Percentiles rank a stretch among this genome's conserved stretches.
These are phyloP conservation scores for Chaetoscypha palmicola DNA, from an alignment of 2,329 filamentous ascomycete species.

Conservation along the genomic window DNA sequence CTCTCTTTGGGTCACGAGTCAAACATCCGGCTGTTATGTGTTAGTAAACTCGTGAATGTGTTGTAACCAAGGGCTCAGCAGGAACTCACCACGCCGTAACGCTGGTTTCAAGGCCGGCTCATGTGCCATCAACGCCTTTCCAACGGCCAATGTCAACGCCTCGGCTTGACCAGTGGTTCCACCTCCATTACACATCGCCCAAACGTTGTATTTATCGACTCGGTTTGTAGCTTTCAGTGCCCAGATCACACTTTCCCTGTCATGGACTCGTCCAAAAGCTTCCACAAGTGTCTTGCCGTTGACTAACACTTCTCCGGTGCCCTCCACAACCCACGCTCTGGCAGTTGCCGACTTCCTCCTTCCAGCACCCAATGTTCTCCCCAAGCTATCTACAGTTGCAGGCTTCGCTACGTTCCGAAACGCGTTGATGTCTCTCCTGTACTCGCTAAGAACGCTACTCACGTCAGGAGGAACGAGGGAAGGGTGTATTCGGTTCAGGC, in stretches of 20 bases:
- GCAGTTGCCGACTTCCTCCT: slow-evolving; percentile 83
- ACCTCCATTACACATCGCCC: slow-evolving; percentile 76
- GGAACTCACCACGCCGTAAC: slow-evolving; percentile 72
- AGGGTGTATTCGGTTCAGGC: slow-evolving; percentile 80
- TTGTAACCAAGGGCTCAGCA: too few relatives aligned
- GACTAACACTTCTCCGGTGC: slow-evolving; percentile 80
- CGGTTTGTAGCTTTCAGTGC: slow-evolving; percentile 74
- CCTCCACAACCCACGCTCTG: slow-evolving; percentile 83
- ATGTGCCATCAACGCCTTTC: slow-evolving; percentile 80
- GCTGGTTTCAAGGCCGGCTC: slow-evolving; percentile 87
- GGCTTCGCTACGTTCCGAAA: slow-evolving; percentile 56
- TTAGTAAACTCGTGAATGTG: slow-evolving; percentile 19
- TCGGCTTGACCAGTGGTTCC: slow-evolving; percentile 94
- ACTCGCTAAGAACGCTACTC: slow-evolving; percentile 54
- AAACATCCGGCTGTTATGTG: slow-evolving; percentile 71
- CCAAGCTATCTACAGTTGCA: slow-evolving; percentile 65
- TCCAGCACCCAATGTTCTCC: slow-evolving; percentile 73
- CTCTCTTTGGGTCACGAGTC: slow-evolving; percentile 81
- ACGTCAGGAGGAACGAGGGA: slow-evolving; percentile 67
- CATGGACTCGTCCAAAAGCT: slow-evolving; percentile 80
- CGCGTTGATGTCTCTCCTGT: slow-evolving; percentile 69
- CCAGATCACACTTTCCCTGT: slow-evolving; percentile 92
- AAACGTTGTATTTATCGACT: slow-evolving; percentile 95
- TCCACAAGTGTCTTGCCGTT: slow-evolving; percentile 83
- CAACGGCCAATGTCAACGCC: slow-evolving; percentile 82